Conservation (phyloP, 805 yeast species). For the Lipomyces sp. region DNA sequence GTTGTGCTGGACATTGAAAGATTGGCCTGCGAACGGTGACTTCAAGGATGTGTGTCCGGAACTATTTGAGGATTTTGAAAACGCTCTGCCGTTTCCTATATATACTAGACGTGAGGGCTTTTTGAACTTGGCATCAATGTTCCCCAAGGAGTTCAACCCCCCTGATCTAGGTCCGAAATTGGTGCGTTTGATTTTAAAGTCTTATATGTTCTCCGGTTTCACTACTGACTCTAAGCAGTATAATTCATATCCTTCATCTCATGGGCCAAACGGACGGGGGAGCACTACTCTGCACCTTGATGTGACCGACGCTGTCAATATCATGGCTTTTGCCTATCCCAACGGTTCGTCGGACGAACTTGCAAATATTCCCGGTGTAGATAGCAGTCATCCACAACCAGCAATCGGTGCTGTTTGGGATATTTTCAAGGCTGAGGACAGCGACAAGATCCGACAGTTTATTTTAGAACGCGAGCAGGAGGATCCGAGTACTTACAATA, state of each 20-base stretch:
- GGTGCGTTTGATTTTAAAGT: neutral
- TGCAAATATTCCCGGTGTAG: conserved; percentile 23
- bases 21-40: conserved; percentile 31
- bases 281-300: conserved; percentile 31
- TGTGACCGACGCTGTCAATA: conserved; percentile 33
- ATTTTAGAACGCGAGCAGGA: conserved; percentile 32
- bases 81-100: conserved; percentile 28
- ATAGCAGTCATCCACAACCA: neutral
- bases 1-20: conserved; percentile 26
- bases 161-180: conserved; percentile 36
- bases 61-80: conserved; percentile 32
- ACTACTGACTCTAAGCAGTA: conserved; percentile 10
- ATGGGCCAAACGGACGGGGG: conserved; percentile 24
- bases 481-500: conserved; percentile 24
- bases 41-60: conserved; percentile 31
- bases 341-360: conserved; percentile 20
- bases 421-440: conserved; percentile 31
- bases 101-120: conserved; percentile 33
- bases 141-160: conserved; percentile 28
- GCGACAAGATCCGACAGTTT: conserved; percentile 25
- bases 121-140: conserved; percentile 30
- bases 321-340: conserved; percentile 27
- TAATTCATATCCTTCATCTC: conserved; percentile 31
- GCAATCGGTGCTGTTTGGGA: conserved; percentile 36
- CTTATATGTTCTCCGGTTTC: neutral